phyloP scores from a whole-genome alignment of 345 rosid genomes.

The Citrus australasica region DNA sequence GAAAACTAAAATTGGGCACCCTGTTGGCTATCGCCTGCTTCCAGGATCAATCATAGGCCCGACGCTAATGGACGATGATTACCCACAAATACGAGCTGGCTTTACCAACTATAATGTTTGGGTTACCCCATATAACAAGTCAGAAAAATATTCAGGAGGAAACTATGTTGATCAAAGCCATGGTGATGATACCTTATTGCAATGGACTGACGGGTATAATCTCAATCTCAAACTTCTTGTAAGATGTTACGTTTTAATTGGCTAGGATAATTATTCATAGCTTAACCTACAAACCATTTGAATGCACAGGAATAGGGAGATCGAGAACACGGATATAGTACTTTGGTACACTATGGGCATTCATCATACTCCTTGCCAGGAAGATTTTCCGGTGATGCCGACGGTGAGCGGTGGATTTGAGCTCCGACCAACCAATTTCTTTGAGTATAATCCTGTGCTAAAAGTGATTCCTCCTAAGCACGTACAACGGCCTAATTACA shows the following conservation, averaged over 20 bases:
- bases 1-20: slow-evolving; percentile 44
- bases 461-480: slow-evolving; percentile 12
- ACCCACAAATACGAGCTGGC: slow-evolving; percentile 42
- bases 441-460: slow-evolving; percentile 25
- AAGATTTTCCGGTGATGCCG: slow-evolving; percentile 32
- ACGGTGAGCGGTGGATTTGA: slow-evolving; percentile 22
- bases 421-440: slow-evolving; percentile 23
- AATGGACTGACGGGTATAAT: slow-evolving; percentile 38
- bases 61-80: slow-evolving; percentile 31
- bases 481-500: background rate
- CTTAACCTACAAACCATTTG: too few species aligned
- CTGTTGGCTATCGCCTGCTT: slow-evolving; percentile 39
- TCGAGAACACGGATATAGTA: slow-evolving; percentile 30
- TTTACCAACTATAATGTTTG: slow-evolving; percentile 53
- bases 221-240: background rate
- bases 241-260: background rate
- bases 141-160: slow-evolving; percentile 53
- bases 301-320: slow-evolving; percentile 11
- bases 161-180: slow-evolving; percentile 40
- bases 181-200: slow-evolving; percentile 48
- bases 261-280: background rate
- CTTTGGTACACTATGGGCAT: slow-evolving; percentile 26
- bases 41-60: slow-evolving; percentile 24
- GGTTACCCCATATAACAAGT: slow-evolving; percentile 56
- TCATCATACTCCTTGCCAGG: slow-evolving; percentile 30